Conservation (phyloP, 345 rosid species). For the Euphorbia pulcherrima region DNA sequence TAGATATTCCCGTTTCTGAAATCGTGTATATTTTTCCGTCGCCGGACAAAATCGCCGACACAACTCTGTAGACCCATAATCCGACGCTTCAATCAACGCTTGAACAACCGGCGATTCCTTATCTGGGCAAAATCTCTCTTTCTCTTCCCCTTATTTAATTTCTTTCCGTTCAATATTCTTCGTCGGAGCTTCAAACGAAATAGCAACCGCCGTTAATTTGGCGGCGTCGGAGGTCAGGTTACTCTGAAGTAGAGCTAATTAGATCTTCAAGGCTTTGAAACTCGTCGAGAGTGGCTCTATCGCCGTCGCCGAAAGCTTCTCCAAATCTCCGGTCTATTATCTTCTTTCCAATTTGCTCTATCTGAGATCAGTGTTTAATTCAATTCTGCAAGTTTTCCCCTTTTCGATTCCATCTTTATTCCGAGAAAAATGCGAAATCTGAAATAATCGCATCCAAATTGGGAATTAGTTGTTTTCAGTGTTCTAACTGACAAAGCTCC, state of each 20-base stretch:
- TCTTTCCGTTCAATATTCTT: constrained; percentile 18
- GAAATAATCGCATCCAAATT: no score
- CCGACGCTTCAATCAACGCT: constrained; percentile 41
- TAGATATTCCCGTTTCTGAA: constrained; percentile 14
- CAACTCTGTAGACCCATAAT: constrained; percentile 41
- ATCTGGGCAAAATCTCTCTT: constrained; percentile 16
- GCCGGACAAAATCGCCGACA: constrained; percentile 41
- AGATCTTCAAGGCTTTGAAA: no score
- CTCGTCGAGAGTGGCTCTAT: no score
- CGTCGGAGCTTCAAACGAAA: constrained; percentile 12
- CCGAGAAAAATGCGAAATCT: no score
- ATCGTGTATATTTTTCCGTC: constrained; percentile 36
- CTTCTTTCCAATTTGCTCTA: no score
- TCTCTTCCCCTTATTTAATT: constrained; percentile 13
- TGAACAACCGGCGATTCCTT: constrained; percentile 35
- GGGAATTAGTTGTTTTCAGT: no score
- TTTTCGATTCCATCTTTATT: no score
- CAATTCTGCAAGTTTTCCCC: no score
- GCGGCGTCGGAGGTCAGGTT: constrained; percentile 38
- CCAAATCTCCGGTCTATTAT: no score
- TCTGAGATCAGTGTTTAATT: no score
- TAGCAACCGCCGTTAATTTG: constrained; percentile 32
- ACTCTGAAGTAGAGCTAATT: constrained; percentile 31
- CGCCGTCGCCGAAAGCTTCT: no score
- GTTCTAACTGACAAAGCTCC: no score